Evolutionary conservation across 2,329 filamentous ascomycete genomes (phyloP), one percentile per base, ranked within the genome.

Genomic region (Aspergillus bombycis): DNA sequence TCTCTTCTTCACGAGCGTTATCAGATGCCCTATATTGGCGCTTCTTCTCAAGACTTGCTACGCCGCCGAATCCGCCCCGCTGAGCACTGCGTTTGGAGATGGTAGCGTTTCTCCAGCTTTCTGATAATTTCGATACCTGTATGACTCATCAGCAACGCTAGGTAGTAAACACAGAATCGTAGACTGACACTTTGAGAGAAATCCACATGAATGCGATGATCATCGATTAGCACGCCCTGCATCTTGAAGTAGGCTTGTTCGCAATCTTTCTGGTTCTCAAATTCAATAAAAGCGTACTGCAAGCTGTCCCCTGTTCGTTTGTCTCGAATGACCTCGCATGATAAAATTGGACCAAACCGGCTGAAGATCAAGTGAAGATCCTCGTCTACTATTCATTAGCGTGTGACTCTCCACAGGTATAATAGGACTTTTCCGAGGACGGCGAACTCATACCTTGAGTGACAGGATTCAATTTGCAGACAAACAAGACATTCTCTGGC

Each of bases 161-260:
- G 50, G 46, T 34, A 21, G 26, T 52, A 7, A 12, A 6, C 14
- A 55, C 14, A 38, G 45, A 48, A 56, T 36, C 38, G 46, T 34
- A 38, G 26, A 69, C 89, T 87, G 65, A 94, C 95, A 75, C 93
- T 97, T 81, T 99, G 95, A 12, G 94, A 97, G 79, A 99, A 99
- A 80, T 99, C 95, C 61, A 99, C 95, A 74, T 99, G 95, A 67
- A 99, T 99, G 48, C 95, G 90, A 68, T 97, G 92, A 72, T 99
- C 95, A 73, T 99, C 95, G 68, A 99, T 98, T 61, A 99, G 82
- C 1, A 98, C 94, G 2, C 91, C 93, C 77, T 99, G 93, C 95
- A 99, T 99, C 81, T 99, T 99, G 82, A 96, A 95, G 74, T 97
- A 99, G 3, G 95, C 95, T 58, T 92, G 88, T 79, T 99, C 95